These are phyloP conservation scores for Heteromeles arbutifolia DNA, from an alignment of 306 rosid species.

Conservation along the genomic window DNA sequence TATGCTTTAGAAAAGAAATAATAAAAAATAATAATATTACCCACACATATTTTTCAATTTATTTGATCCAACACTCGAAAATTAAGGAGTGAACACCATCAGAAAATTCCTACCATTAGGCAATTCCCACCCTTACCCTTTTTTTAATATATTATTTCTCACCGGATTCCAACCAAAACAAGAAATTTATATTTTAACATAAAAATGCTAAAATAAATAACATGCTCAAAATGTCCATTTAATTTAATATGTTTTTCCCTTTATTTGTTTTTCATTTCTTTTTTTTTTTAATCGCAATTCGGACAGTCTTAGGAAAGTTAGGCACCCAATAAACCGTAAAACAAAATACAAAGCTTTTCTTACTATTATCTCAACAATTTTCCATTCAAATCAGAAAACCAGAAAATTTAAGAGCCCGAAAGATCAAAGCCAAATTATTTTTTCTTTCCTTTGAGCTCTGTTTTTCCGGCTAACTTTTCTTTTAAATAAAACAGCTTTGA, in stretches of 20 bases:
- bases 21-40: constrained; percentile 21
- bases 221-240: constrained; percentile 27
- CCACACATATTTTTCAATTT: too few species aligned
- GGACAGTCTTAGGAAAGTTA: constrained; percentile 59
- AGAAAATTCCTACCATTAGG: background rate
- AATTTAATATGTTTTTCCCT: constrained; percentile 33
- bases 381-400: constrained; percentile 44
- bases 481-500: constrained; percentile 7
- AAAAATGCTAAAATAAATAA: background rate
- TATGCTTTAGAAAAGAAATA: constrained; percentile 16
- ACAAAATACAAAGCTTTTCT: constrained; percentile 42
- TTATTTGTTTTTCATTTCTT: constrained; percentile 11
- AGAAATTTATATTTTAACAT: constrained; percentile 25
- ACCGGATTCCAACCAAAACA: constrained; percentile 77
- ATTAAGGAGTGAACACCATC: too few species aligned
- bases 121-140: constrained; percentile 30
- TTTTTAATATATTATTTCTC: constrained; percentile 35
- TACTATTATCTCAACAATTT: constrained; percentile 50
- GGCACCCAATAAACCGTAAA: constrained; percentile 63
- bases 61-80: too few species aligned
- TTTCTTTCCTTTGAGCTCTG: constrained; percentile 12
- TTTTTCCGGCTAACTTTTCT: constrained; percentile 23
- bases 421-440: constrained; percentile 19
- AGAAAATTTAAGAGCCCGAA: constrained; percentile 27
- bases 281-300: constrained; percentile 59